Conservation (phyloP, 805 yeast genomes). For the Barnettozyma salicaria region DNA sequence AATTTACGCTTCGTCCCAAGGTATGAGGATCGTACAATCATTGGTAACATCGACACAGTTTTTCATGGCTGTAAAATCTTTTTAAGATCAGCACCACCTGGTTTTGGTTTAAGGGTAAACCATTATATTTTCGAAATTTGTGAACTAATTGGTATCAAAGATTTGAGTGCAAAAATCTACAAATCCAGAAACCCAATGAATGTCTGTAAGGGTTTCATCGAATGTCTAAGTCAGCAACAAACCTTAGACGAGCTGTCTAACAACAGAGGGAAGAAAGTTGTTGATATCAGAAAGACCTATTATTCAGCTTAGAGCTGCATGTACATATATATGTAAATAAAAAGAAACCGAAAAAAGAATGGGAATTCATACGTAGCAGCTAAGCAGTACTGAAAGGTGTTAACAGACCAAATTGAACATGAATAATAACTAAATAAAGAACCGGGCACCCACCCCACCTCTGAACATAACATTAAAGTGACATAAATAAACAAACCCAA, state of each 20-base stretch:
- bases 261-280: conserved; percentile 90
- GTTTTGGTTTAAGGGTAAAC: conserved; percentile 89
- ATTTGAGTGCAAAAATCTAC: conserved; percentile 84
- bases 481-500: not conserved
- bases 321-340: conserved; percentile 4
- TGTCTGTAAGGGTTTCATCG: conserved; percentile 83
- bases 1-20: conserved; percentile 77
- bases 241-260: conserved; percentile 83
- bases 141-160: conserved; percentile 90
- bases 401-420: no score
- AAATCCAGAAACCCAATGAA: conserved; percentile 93
- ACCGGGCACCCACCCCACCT: conserved; percentile 1
- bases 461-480: not conserved
- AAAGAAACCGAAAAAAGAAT: not conserved
- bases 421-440: no score
- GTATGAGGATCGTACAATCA: conserved; percentile 85
- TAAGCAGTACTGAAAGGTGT: no score
- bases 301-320: conserved; percentile 43
- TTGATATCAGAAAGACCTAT: conserved; percentile 86
- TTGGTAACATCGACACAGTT: conserved; percentile 75
- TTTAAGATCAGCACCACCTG: conserved; percentile 84
- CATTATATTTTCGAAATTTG: conserved; percentile 87
- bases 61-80: conserved; percentile 82
- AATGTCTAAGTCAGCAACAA: conserved; percentile 76
- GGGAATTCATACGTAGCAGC: not conserved